phyloP scores from a whole-genome alignment of 1,139 yeast species.

The Saccharomyces hybrid region DNA sequence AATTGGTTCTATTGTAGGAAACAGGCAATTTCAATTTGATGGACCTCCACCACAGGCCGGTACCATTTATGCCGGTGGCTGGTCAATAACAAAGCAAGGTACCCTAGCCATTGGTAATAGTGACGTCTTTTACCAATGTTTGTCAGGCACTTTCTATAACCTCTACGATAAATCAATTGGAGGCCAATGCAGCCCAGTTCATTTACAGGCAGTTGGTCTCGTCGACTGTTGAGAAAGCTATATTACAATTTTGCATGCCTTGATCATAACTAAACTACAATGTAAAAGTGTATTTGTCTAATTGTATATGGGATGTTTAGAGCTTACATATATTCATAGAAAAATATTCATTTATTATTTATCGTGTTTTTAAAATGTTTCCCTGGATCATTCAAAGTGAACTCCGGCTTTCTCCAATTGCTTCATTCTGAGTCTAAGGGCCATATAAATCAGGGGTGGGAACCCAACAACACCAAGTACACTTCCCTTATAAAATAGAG shows the following conservation, averaged over 20 bases:
- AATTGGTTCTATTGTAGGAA: too few relatives aligned
- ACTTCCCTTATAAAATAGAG: conserved; percentile 7
- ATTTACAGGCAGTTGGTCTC: conserved; percentile 57
- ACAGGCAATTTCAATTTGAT: too few relatives aligned
- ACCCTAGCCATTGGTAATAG: too few relatives aligned
- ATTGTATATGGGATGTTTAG: neutral
- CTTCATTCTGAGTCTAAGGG: conserved; percentile 7
- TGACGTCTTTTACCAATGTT: too few relatives aligned
- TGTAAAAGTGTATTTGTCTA: neutral
- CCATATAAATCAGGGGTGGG: conserved; percentile 13
- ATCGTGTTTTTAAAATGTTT: neutral
- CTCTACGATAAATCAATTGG: conserved; percentile 41
- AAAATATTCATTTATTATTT: neutral
- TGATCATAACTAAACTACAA: neutral
- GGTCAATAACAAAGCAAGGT: too few relatives aligned
- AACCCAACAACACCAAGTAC: conserved; percentile 13
- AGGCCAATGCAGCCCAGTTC: conserved; percentile 56
- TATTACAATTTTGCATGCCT: neutral
- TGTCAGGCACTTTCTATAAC: too few relatives aligned
- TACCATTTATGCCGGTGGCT: too few relatives aligned
- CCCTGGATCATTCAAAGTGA: conserved; percentile 5
- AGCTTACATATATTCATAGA: neutral
- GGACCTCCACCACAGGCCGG: too few relatives aligned
- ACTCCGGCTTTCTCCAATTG: conserved; percentile 9
- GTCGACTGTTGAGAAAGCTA: conserved; percentile 43